Evolutionary conservation across 2,329 filamentous ascomycete genomes (phyloP).

Genomic region (Fusarium decemcellulare): DNA sequence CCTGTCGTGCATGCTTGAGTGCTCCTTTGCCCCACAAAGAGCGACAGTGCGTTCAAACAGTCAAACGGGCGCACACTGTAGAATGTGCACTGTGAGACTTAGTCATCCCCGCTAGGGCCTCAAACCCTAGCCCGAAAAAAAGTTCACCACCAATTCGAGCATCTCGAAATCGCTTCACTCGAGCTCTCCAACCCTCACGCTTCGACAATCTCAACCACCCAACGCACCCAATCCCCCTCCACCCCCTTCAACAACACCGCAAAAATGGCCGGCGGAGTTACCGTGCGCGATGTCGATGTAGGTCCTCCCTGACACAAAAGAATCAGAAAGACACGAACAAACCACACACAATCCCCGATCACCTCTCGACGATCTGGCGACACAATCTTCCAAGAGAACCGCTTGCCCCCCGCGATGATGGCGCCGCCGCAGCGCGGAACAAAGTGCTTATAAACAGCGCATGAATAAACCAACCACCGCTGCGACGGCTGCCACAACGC

Average conservation of each 20-base stretch:
- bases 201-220: conserved; percentile 49
- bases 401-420: conserved; percentile 32
- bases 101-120: conserved; percentile 51
- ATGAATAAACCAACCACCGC: conserved; percentile 28
- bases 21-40: neutral
- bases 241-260: conserved; percentile 62
- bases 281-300: conserved; percentile 90
- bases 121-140: conserved; percentile 49
- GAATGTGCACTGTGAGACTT: conserved; percentile 32
- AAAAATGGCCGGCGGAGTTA: conserved; percentile 85
- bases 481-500: conserved; percentile 35
- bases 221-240: conserved; percentile 49
- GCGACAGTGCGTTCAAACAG: conserved; percentile 6
- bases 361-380: conserved; percentile 47
- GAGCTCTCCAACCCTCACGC: conserved; percentile 45
- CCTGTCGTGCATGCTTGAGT: too few relatives aligned
- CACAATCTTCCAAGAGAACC: conserved; percentile 47
- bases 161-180: conserved; percentile 29
- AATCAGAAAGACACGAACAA: conserved; percentile 14
- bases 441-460: conserved; percentile 19
- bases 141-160: conserved; percentile 32
- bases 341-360: neutral
- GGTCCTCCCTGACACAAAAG: conserved; percentile 58
- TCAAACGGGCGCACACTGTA: neutral
- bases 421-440: conserved; percentile 37